A percentile compares a stretch with the other conserved stretches of the same genome.
These are phyloP conservation scores for Sphagnum tenellum DNA, from an alignment of 225 moss, liverwort and hornwort species.

Conservation along the genomic window DNA sequence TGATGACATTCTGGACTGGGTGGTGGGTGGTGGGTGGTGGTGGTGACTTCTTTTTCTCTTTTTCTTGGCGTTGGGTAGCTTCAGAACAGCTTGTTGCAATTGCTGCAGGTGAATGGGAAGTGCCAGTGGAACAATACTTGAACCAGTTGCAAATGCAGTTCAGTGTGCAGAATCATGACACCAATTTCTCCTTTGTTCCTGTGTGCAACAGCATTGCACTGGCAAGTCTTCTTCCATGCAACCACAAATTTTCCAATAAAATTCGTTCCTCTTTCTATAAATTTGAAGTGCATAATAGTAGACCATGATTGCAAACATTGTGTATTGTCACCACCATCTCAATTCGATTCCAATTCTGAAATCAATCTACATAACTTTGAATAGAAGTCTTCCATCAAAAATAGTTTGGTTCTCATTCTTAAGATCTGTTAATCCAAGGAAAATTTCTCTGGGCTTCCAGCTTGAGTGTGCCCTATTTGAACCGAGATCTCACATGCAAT, in stretches of 20 bases:
- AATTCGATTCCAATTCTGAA: too few species aligned
- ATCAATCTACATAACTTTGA: too few species aligned
- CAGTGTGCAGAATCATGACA: constrained; percentile 11
- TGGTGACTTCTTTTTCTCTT: too few species aligned
- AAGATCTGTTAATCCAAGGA: neutral
- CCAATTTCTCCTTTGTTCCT: constrained; percentile 10
- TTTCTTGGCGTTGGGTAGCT: neutral
- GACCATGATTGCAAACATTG: too few species aligned
- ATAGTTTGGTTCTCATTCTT: too few species aligned
- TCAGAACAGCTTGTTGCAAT: constrained; percentile 12
- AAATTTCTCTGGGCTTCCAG: neutral
- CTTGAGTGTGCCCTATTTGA: neutral
- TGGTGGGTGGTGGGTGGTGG: neutral
- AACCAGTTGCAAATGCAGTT: constrained; percentile 13
- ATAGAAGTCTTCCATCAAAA: too few species aligned
- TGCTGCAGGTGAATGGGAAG: constrained; percentile 6
- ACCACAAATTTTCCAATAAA: constrained; percentile 1
- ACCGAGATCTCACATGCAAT: neutral
- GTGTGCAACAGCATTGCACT: constrained; percentile 13
- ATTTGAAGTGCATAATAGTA: too few species aligned
- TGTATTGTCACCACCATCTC: too few species aligned
- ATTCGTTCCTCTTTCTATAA: too few species aligned
- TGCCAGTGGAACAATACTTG: constrained; percentile 19
- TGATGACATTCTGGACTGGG: neutral
- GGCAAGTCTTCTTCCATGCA: constrained; percentile 39